Evolutionary conservation across 1,284 basidiomycete species (phyloP).

Genomic region (Papiliotrema nemorosa): DNA sequence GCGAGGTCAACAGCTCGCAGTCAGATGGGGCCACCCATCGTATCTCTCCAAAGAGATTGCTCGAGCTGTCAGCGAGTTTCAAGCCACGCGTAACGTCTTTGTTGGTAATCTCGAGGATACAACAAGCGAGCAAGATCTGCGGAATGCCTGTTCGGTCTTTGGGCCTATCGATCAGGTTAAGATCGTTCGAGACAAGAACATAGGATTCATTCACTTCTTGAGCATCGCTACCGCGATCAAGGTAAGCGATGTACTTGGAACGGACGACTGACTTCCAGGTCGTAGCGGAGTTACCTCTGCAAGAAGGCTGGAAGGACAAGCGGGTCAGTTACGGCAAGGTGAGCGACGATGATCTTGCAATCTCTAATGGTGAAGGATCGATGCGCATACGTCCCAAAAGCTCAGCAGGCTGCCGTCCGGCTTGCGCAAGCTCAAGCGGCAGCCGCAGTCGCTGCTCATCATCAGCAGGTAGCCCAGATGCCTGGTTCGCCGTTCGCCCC

Average conservation of each 20-base stretch:
- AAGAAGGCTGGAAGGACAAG: conserved; percentile 87
- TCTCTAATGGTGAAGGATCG: conserved; percentile 54
- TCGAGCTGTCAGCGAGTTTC: conserved; percentile 75
- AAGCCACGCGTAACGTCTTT: conserved; percentile 90
- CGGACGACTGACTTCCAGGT: conserved; percentile 55
- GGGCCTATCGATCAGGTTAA: conserved; percentile 98
- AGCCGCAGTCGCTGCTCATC: conserved; percentile 50
- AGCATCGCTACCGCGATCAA: conserved; percentile 89
- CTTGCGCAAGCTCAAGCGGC: conserved; percentile 57
- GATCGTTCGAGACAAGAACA: conserved; percentile 95
- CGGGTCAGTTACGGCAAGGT: conserved; percentile 91
- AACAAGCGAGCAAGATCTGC: conserved; percentile 80
- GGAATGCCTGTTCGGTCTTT: conserved; percentile 78
- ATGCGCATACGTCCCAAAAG: conserved; percentile 70
- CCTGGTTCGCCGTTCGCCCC: conserved; percentile 35
- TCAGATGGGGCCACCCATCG: conserved; percentile 91
- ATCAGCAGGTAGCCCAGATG: conserved; percentile 23
- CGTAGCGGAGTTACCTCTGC: conserved; percentile 80
- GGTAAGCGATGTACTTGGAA: conserved; percentile 51
- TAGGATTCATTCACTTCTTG: conserved; percentile 94
- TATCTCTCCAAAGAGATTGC: conserved; percentile 78
- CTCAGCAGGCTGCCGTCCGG: conserved; percentile 51
- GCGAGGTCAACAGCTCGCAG: conserved; percentile 89
- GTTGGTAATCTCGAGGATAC: conserved; percentile 83
- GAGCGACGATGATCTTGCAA: conserved; percentile 9